Evolutionary conservation across 75 land plant species (phyloP).

Genomic region (Larix kaempferi): DNA sequence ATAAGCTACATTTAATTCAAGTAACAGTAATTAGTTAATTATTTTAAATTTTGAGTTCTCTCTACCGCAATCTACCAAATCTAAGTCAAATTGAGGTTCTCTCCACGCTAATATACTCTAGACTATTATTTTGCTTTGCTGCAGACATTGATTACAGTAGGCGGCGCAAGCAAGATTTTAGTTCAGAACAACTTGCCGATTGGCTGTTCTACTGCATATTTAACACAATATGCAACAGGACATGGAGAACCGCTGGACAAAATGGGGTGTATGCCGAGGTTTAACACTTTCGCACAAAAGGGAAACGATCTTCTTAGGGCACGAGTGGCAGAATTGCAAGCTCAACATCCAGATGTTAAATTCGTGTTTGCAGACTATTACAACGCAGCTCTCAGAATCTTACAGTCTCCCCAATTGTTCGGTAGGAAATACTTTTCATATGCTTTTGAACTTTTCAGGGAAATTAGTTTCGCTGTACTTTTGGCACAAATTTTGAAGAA

Average conservation of each 20-base stretch:
- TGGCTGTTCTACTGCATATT: background rate
- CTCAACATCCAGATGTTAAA: background rate
- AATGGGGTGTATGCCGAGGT: slow-evolving; percentile 1
- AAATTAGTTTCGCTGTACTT: too few relatives aligned
- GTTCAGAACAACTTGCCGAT: slow-evolving; percentile 5
- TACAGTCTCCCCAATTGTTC: background rate
- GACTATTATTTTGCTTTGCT: too few relatives aligned
- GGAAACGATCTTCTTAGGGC: background rate
- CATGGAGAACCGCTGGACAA: background rate
- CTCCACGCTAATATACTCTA: too few relatives aligned
- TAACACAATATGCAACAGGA: background rate
- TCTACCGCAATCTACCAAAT: too few relatives aligned
- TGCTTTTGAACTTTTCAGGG: background rate
- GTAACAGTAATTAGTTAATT: too few relatives aligned
- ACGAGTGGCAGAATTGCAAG: background rate
- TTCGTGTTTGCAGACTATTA: slow-evolving; percentile 3
- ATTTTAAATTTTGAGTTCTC: too few relatives aligned
- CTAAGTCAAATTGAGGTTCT: too few relatives aligned
- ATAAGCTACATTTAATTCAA: too few relatives aligned
- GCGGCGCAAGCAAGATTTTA: background rate
- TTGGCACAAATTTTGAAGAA: too few relatives aligned
- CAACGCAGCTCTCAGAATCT: background rate
- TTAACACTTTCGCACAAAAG: background rate
- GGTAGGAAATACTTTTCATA: background rate
- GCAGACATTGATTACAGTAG: too few relatives aligned